phyloP scores from a whole-genome alignment of 2,329 filamentous ascomycete species.

The Drechslera avenae region DNA sequence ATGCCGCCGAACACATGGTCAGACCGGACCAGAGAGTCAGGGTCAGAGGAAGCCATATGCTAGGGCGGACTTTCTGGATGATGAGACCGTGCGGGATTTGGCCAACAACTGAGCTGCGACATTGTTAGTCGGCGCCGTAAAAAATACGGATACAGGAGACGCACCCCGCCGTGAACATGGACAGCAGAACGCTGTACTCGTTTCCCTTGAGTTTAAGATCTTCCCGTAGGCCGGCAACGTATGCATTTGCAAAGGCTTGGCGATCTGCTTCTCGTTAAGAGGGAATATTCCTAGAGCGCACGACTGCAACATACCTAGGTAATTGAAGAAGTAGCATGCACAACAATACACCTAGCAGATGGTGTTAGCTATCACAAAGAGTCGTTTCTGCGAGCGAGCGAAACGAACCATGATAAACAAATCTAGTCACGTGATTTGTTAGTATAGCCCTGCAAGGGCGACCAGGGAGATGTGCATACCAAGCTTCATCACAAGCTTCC shows the following conservation, averaged over 20 bases:
- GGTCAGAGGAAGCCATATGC: conserved; percentile 32
- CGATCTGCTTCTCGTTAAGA: conserved; percentile 17
- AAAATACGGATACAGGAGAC: neutral
- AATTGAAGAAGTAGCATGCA: conserved; percentile 36
- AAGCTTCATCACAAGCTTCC: conserved; percentile 10
- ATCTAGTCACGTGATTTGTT: neutral
- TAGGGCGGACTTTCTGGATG: conserved; percentile 30
- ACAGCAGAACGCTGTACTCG: conserved; percentile 31
- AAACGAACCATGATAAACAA: conserved; percentile 10
- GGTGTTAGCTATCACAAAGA: neutral
- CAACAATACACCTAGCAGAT: conserved; percentile 26
- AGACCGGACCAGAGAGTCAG: conserved; percentile 30
- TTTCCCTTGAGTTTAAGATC: conserved; percentile 29
- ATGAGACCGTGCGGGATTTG: conserved; percentile 31
- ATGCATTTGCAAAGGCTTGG: conserved; percentile 31
- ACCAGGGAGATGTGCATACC: neutral
- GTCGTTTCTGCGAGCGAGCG: neutral
- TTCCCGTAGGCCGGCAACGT: conserved; percentile 32
- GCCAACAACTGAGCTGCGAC: conserved; percentile 23
- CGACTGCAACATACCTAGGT: conserved; percentile 23
- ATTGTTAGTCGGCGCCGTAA: neutral
- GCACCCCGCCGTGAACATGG: conserved; percentile 30
- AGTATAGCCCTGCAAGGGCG: neutral
- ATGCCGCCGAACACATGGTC: conserved; percentile 35
- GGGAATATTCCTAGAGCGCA: neutral